Percentiles rank a stretch among this genome's conserved stretches.
Conservation (phyloP, 1,139 yeast genomes). For the Geotrichum reessii region DNA sequence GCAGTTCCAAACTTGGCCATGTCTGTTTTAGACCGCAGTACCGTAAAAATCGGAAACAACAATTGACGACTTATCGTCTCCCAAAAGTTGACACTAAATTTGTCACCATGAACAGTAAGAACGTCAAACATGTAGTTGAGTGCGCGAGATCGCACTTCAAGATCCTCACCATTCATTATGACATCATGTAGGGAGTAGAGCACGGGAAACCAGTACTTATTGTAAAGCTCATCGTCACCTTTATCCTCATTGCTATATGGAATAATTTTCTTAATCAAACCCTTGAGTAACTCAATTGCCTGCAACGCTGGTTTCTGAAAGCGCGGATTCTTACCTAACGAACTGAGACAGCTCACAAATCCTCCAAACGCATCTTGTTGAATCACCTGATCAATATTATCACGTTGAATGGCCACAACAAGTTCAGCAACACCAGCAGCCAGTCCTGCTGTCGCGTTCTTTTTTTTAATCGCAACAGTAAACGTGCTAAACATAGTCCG, state of each 20-base stretch:
- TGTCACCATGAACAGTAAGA: constrained; percentile 69
- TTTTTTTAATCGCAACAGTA: constrained; percentile 55
- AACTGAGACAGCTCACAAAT: constrained; percentile 70
- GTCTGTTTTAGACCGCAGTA: constrained; percentile 72
- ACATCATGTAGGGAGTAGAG: constrained; percentile 78
- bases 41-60: constrained; percentile 84
- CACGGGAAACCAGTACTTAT: constrained; percentile 72
- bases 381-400: constrained; percentile 58
- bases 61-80: constrained; percentile 67
- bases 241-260: constrained; percentile 15
- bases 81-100: constrained; percentile 77
- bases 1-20: constrained; percentile 52
- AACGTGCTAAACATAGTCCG: constrained; percentile 77
- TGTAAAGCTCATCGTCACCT: constrained; percentile 38
- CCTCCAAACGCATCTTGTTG: constrained; percentile 71
- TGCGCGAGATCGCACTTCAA: constrained; percentile 90
- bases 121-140: constrained; percentile 76
- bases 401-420: constrained; percentile 57
- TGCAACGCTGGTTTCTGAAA: constrained; percentile 78
- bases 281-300: constrained; percentile 69
- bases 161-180: constrained; percentile 87
- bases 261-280: constrained; percentile 53
- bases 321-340: constrained; percentile 74
- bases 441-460: constrained; percentile 37
- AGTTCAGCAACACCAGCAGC: constrained; percentile 60